Conservation (phyloP, 345 rosid genomes). For the Sonneratia caseolaris region DNA sequence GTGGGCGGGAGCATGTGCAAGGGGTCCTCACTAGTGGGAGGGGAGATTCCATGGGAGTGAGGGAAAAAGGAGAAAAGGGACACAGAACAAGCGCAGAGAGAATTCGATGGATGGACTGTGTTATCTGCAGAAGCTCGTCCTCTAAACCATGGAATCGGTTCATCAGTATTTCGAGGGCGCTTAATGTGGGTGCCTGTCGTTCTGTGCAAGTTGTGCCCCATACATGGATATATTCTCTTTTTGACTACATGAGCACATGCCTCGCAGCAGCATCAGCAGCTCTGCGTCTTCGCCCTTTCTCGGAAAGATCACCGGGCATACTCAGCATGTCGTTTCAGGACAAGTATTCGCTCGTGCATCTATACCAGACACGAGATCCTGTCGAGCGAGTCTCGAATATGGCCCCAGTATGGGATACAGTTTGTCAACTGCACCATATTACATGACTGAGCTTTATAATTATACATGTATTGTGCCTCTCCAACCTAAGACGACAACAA, state of each 20-base stretch:
- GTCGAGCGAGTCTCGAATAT: too few relatives aligned
- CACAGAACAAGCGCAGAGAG: neutral
- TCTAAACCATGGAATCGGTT: neutral
- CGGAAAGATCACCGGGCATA: too few relatives aligned
- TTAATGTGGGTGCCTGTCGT: neutral
- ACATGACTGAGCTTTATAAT: too few relatives aligned
- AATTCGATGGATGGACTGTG: neutral
- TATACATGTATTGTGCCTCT: neutral
- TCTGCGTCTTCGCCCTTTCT: too few relatives aligned
- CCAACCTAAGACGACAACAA: neutral
- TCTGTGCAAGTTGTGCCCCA: neutral
- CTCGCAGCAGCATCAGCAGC: neutral
- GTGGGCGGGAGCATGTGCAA: too few relatives aligned
- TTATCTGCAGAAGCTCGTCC: neutral
- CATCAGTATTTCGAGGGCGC: neutral
- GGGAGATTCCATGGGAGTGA: neutral
- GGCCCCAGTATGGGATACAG: too few relatives aligned
- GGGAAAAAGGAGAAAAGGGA: neutral
- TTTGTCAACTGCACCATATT: too few relatives aligned
- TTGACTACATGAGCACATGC: neutral
- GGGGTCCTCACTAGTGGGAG: neutral
- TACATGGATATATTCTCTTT: neutral
- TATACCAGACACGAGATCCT: too few relatives aligned
- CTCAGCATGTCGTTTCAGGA: too few relatives aligned
- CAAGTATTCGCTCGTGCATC: too few relatives aligned